Evolutionary conservation across 805 yeast species (phyloP).

Genomic region (Kluyveromyces starmeri): DNA sequence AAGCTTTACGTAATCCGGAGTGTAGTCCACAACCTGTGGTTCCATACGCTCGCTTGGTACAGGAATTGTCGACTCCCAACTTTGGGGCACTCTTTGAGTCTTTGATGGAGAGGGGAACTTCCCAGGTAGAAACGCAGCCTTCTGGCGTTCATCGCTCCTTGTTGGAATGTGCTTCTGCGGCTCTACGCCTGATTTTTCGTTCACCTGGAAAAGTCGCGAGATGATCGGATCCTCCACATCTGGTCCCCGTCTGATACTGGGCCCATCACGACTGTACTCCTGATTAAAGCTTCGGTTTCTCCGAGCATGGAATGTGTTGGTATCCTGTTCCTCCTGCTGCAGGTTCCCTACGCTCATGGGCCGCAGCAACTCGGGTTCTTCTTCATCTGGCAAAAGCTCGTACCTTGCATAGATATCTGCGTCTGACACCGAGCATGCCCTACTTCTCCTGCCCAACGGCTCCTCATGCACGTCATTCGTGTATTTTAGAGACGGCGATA

Average conservation of each 20-base stretch:
- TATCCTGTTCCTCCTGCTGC: slow-evolving; percentile 11
- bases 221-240: slow-evolving; percentile 18
- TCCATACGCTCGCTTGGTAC: too few species aligned
- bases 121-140: slow-evolving; percentile 18
- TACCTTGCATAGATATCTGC: slow-evolving; percentile 9
- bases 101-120: slow-evolving; percentile 29
- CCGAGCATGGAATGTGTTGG: slow-evolving; percentile 21
- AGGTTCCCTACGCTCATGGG: slow-evolving; percentile 4
- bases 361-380: slow-evolving; percentile 6
- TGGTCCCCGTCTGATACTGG: slow-evolving; percentile 12
- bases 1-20: slow-evolving; percentile 15
- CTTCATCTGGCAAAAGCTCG: slow-evolving; percentile 19
- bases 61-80: too few species aligned
- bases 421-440: slow-evolving; percentile 1
- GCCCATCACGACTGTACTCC: neutral
- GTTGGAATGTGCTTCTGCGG: too few species aligned
- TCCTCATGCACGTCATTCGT: slow-evolving; percentile 20
- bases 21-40: slow-evolving; percentile 9
- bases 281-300: slow-evolving; percentile 4
- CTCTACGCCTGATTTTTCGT: too few species aligned
- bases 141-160: too few species aligned
- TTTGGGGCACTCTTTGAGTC: too few species aligned
- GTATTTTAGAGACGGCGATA: slow-evolving; percentile 25
- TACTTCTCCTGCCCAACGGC: neutral
- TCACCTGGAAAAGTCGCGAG: slow-evolving; percentile 14